These are phyloP conservation scores for Crithidia bombi DNA, from an alignment of 208 protist genomes.

Conservation along the genomic window DNA sequence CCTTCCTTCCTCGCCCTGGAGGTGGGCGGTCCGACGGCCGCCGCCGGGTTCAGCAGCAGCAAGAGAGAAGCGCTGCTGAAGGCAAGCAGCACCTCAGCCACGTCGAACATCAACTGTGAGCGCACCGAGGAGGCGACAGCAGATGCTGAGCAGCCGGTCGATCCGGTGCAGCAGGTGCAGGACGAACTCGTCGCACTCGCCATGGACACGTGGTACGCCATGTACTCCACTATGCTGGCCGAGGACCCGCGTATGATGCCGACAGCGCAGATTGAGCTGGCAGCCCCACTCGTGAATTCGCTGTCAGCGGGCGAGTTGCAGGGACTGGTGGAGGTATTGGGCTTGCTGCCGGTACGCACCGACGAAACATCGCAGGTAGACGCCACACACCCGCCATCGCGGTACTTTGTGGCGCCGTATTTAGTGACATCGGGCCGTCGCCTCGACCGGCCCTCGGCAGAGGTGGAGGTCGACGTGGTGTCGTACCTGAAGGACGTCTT, in stretches of 20 bases:
- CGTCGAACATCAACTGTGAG: background rate
- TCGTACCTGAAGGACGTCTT: constrained; percentile 78
- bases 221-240: constrained; percentile 80
- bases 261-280: constrained; percentile 61
- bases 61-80: constrained; percentile 5
- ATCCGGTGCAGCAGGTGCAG: constrained; percentile 41
- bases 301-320: constrained; percentile 61
- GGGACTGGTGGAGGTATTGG: constrained; percentile 57
- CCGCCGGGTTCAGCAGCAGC: constrained; percentile 16
- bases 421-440: constrained; percentile 63
- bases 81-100: background rate
- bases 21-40: constrained; percentile 23
- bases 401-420: constrained; percentile 48
- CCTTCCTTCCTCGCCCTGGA: constrained; percentile 46
- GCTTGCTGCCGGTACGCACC: constrained; percentile 34
- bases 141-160: background rate
- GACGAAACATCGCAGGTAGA: constrained; percentile 4
- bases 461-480: constrained; percentile 75
- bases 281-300: constrained; percentile 59
- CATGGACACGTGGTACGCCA: constrained; percentile 87
- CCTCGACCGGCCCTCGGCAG: constrained; percentile 71
- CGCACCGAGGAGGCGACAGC: background rate
- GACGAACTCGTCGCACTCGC: constrained; percentile 75
- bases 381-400: constrained; percentile 4
- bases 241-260: constrained; percentile 62